These are phyloP conservation scores for Saksenaea vasiformis DNA, from an alignment of 371 early-diverging fungal genomes.

Conservation along the genomic window DNA sequence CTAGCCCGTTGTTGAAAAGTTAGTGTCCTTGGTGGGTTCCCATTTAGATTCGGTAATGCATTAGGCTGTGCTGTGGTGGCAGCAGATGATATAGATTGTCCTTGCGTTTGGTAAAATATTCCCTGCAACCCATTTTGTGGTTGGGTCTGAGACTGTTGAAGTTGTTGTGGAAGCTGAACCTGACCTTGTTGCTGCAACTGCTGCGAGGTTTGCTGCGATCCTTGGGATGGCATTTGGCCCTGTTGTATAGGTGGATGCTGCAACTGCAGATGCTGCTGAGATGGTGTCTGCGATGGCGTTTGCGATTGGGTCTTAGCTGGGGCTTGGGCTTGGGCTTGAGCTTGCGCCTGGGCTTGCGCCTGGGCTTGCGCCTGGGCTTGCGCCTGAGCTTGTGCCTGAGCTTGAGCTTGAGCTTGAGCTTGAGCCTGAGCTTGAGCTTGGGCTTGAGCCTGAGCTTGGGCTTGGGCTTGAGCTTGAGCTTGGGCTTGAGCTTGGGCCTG, in stretches of 20 bases:
- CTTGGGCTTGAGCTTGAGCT: constrained; percentile 12
- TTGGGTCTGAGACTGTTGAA: constrained; percentile 12
- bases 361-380: not conserved
- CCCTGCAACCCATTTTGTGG: constrained; percentile 6
- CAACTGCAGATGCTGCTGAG: constrained; percentile 10
- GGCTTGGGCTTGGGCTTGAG: not conserved
- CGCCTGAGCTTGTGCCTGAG: not conserved
- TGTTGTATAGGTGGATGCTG: constrained; percentile 16
- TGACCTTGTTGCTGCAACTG: constrained; percentile 17
- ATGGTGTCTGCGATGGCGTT: constrained; percentile 3
- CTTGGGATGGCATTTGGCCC: constrained; percentile 13
- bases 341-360: not conserved
- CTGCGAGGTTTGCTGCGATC: constrained; percentile 7
- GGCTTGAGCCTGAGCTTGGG: constrained; percentile 18
- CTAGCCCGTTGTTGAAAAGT: constrained; percentile 22
- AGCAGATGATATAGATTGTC: not conserved
- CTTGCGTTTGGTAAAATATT: not conserved
- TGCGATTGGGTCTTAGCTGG: not conserved
- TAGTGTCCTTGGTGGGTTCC: not conserved
- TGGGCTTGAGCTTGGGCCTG: constrained; percentile 19
- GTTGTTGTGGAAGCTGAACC: constrained; percentile 2
- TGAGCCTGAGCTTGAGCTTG: constrained; percentile 22
- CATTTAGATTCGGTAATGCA: not conserved
- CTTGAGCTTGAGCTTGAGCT: constrained; percentile 18
- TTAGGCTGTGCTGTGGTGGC: constrained; percentile 9